phyloP scores from a whole-genome alignment of 306 rosid genomes.

The Purshia tridentata region DNA sequence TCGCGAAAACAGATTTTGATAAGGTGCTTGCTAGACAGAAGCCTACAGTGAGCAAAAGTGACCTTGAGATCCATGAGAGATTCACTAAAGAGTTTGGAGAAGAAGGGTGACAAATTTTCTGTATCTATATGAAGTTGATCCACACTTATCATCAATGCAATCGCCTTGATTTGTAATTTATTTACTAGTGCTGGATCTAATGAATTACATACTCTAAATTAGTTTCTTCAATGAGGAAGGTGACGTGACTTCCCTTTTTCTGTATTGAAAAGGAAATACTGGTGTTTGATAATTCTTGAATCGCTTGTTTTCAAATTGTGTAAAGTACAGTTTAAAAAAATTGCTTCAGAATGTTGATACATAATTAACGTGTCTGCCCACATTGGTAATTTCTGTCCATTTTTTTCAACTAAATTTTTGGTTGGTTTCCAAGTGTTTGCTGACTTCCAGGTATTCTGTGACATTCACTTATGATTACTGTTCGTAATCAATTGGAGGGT shows the following conservation, averaged over 20 bases:
- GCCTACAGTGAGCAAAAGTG: conserved; percentile 93
- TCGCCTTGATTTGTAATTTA: conserved; percentile 40
- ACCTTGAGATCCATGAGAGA: conserved; percentile 89
- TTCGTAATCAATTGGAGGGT: neutral
- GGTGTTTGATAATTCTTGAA: conserved; percentile 29
- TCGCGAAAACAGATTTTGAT: conserved; percentile 79
- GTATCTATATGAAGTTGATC: conserved; percentile 40
- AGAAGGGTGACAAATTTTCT: conserved; percentile 70
- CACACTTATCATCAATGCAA: conserved; percentile 31
- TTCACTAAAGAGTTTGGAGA: conserved; percentile 98
- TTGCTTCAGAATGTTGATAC: conserved; percentile 27
- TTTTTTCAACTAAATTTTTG: neutral
- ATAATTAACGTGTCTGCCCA: conserved; percentile 18
- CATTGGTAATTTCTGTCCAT: neutral
- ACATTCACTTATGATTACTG: neutral
- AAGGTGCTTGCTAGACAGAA: conserved; percentile 97
- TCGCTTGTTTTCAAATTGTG: conserved; percentile 48
- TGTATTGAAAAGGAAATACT: conserved; percentile 42
- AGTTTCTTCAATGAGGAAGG: conserved; percentile 41
- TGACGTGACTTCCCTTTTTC: conserved; percentile 32
- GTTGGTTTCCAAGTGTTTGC: neutral
- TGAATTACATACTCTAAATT: conserved; percentile 34
- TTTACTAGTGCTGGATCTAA: conserved; percentile 40
- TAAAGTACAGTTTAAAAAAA: conserved; percentile 38
- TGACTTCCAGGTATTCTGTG: neutral